Evolutionary conservation across 2,329 filamentous ascomycete genomes (phyloP).

Genomic region (Cadophora luteo-olivacea): DNA sequence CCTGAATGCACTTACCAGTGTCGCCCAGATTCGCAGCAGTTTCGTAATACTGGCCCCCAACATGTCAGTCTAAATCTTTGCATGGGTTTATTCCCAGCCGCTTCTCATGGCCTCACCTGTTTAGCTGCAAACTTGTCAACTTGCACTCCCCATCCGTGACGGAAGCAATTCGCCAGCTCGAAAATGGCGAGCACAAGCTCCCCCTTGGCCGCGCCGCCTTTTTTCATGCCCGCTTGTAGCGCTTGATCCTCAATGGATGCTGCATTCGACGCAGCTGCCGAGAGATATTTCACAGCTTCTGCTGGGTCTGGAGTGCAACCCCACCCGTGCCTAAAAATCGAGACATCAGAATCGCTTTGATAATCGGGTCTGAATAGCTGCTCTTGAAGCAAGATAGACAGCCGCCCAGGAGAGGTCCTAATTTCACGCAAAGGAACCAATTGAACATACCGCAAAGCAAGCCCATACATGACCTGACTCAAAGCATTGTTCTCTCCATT

Average conservation of each 20-base stretch:
- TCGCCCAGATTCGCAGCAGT: constrained; percentile 96
- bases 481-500: constrained; percentile 88
- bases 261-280: constrained; percentile 87
- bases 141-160: constrained; percentile 90
- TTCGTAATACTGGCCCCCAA: constrained; percentile 82
- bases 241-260: constrained; percentile 86
- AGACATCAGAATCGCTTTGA: constrained; percentile 32
- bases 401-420: background rate
- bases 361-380: constrained; percentile 11
- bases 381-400: background rate
- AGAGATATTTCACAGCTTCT: constrained; percentile 82
- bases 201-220: constrained; percentile 92
- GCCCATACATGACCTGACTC: constrained; percentile 93
- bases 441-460: constrained; percentile 76
- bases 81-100: constrained; percentile 37
- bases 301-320: constrained; percentile 77
- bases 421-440: constrained; percentile 31
- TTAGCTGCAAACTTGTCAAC: constrained; percentile 87
- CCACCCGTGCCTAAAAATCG: constrained; percentile 80
- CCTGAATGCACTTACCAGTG: constrained; percentile 60
- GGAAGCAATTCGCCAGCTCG: constrained; percentile 91
- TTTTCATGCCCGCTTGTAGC: constrained; percentile 85
- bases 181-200: constrained; percentile 97
- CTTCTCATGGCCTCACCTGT: constrained; percentile 56
- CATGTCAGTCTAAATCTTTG: constrained; percentile 34